Conservation (phyloP, 768 basidiomycete species). For the Albatrellus ellisii region DNA sequence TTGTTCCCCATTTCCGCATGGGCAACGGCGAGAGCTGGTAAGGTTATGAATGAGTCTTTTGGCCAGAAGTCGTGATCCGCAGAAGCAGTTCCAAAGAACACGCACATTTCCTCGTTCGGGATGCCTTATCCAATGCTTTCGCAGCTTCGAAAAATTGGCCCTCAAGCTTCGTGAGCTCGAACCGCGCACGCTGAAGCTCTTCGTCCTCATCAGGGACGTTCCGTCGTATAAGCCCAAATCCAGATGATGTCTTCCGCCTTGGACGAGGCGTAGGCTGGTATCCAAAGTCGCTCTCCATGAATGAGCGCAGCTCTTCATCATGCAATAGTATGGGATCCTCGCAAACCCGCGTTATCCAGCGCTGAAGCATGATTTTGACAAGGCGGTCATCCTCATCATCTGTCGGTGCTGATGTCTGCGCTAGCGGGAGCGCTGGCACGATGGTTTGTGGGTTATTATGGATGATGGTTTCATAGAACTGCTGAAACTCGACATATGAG, state of each 20-base stretch:
- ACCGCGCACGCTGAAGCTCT: slow-evolving; percentile 78
- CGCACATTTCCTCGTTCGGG: slow-evolving; percentile 66
- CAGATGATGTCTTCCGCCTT: slow-evolving; percentile 56
- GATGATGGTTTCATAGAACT: slow-evolving; percentile 84
- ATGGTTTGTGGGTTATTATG: slow-evolving; percentile 94
- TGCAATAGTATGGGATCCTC: slow-evolving; percentile 79
- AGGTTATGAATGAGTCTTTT: slow-evolving; percentile 1
- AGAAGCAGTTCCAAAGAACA: background rate
- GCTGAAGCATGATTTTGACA: slow-evolving; percentile 87
- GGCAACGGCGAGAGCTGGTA: slow-evolving; percentile 56
- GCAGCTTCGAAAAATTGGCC: slow-evolving; percentile 87
- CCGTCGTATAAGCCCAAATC: slow-evolving; percentile 66
- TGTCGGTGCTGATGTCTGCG: slow-evolving; percentile 91
- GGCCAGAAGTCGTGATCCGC: slow-evolving; percentile 1
- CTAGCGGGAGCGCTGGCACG: slow-evolving; percentile 88
- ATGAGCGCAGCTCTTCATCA: slow-evolving; percentile 90
- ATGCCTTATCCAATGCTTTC: slow-evolving; percentile 80
- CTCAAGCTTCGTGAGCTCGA: slow-evolving; percentile 87
- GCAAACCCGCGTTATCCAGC: slow-evolving; percentile 88
- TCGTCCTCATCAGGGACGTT: slow-evolving; percentile 92
- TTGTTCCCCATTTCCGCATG: slow-evolving; percentile 93
- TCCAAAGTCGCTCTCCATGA: slow-evolving; percentile 96
- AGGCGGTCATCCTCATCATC: slow-evolving; percentile 98
- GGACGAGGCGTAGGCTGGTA: slow-evolving; percentile 77
- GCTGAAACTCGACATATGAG: slow-evolving; percentile 89